phyloP scores from a whole-genome alignment of 1,284 basidiomycete genomes.

The Ustilago curta region DNA sequence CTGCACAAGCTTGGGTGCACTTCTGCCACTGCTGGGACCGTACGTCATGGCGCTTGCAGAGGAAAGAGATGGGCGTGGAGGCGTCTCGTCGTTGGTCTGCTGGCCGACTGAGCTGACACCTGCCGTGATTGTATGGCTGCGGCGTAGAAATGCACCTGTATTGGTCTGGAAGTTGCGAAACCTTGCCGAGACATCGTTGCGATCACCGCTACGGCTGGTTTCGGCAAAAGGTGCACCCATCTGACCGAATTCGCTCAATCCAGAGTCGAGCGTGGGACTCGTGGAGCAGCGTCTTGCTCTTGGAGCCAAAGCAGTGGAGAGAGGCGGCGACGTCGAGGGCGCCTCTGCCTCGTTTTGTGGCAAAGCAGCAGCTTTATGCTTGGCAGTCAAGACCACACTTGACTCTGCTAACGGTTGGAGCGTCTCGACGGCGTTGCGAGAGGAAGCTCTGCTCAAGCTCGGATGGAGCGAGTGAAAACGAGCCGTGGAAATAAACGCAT shows the following conservation, averaged over 20 bases:
- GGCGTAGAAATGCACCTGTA: conserved; percentile 40
- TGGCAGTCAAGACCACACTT: conserved; percentile 9
- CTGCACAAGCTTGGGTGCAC: conserved; percentile 24
- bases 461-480: conserved; percentile 29
- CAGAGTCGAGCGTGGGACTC: conserved; percentile 27
- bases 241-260: conserved; percentile 47
- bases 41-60: conserved; percentile 22
- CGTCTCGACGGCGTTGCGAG: conserved; percentile 41
- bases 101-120: conserved; percentile 20
- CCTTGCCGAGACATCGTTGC: conserved; percentile 28
- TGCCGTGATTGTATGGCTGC: conserved; percentile 38
- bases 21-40: conserved; percentile 34
- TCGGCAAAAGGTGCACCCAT: conserved; percentile 43
- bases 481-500: conserved; percentile 26
- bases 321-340: conserved; percentile 5
- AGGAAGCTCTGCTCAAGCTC: conserved; percentile 25
- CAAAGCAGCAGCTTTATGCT: not conserved
- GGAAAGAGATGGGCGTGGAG: conserved; percentile 16
- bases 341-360: not conserved
- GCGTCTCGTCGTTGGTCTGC: conserved; percentile 2
- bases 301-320: conserved; percentile 5
- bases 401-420: conserved; percentile 48
- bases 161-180: conserved; percentile 34
- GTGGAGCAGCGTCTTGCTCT: conserved; percentile 20
- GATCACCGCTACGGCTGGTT: conserved; percentile 8